Conservation (phyloP, 2,329 filamentous ascomycete genomes). For the Rhynchosporium agropyri region DNA sequence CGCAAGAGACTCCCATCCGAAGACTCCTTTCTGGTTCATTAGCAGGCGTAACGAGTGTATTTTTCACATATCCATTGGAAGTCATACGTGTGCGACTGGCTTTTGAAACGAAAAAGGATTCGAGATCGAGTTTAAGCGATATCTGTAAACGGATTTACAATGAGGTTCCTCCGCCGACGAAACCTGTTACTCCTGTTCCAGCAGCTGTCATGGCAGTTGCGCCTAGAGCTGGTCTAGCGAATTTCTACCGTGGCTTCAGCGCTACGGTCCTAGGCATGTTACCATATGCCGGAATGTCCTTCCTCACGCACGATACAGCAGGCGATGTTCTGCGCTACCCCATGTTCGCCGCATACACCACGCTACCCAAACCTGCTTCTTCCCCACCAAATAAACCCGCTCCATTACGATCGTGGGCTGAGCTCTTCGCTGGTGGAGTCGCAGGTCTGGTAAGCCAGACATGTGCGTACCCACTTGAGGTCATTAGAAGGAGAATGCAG, state of each 20-base stretch:
- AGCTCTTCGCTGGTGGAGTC: constrained; percentile 80
- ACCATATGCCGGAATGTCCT: constrained; percentile 93
- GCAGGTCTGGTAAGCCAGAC: constrained; percentile 91
- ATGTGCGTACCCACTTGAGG: constrained; percentile 89
- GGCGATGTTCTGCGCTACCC: constrained; percentile 80
- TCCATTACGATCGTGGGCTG: constrained; percentile 81
- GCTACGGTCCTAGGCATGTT: constrained; percentile 93
- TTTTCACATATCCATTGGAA: constrained; percentile 94
- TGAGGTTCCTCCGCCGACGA: constrained; percentile 58
- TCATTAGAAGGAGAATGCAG: constrained; percentile 92
- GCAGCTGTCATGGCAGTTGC: constrained; percentile 53
- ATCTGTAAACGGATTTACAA: constrained; percentile 88
- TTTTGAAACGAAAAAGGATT: constrained; percentile 83
- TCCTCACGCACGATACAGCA: constrained; percentile 89
- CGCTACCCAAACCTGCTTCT: constrained; percentile 63
- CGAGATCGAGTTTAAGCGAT: constrained; percentile 68
- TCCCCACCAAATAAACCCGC: constrained; percentile 63
- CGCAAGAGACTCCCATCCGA: constrained; percentile 79
- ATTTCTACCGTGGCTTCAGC: constrained; percentile 94
- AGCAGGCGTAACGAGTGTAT: constrained; percentile 87
- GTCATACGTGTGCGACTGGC: constrained; percentile 89
- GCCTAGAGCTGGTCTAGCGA: constrained; percentile 71
- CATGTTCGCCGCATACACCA: constrained; percentile 70
- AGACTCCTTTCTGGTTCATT: constrained; percentile 74
- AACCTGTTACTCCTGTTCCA: constrained; percentile 46